These are phyloP conservation scores for Bodo saltans DNA, from an alignment of 78 protist species.

Conservation along the genomic window DNA sequence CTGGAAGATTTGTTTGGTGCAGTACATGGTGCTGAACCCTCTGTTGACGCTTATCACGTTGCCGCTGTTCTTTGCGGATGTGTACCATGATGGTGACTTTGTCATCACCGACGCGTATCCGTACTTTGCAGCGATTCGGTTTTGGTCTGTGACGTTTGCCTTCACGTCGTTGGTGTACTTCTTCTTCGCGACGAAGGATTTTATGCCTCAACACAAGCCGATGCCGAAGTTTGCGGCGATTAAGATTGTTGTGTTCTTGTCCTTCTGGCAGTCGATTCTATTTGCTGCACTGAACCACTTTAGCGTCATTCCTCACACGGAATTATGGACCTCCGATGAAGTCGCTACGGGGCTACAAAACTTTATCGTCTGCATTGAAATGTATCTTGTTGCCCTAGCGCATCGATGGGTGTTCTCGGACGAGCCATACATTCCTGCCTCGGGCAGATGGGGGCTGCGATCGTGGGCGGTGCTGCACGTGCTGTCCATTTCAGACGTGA, in stretches of 20 bases:
- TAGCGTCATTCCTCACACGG: not conserved
- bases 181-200: constrained; percentile 3
- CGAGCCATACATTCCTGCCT: not conserved
- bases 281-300: not conserved
- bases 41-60: constrained; percentile 3
- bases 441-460: not conserved
- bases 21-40: constrained; percentile 46
- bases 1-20: constrained; percentile 23
- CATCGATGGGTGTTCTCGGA: constrained; percentile 38
- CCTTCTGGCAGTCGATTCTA: constrained; percentile 47
- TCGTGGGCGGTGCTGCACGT: not conserved
- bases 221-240: constrained; percentile 46
- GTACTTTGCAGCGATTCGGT: not conserved
- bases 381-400: constrained; percentile 27
- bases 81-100: not conserved
- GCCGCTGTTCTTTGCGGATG: not conserved
- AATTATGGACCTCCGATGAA: constrained; percentile 12
- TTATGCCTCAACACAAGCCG: constrained; percentile 29
- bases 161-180: constrained; percentile 27
- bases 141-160: not conserved
- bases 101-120: not conserved
- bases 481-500: not conserved
- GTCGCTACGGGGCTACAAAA: constrained; percentile 34
- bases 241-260: constrained; percentile 53
- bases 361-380: constrained; percentile 55